Evolutionary conservation across 805 yeast genomes (phyloP).

Genomic region (Ogataea paradorogensis): DNA sequence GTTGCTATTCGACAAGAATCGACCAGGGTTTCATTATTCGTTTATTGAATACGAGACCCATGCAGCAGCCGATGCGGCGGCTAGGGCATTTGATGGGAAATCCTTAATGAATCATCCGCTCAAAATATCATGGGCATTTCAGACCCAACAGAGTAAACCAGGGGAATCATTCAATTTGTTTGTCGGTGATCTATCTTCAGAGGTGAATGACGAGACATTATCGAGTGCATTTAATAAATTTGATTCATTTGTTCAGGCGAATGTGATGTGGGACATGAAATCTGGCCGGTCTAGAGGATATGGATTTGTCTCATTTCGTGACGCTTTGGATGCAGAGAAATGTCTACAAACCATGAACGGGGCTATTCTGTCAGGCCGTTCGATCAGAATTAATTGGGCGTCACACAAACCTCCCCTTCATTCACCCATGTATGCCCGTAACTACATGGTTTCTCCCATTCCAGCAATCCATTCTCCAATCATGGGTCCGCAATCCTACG

Average conservation of each 20-base stretch:
- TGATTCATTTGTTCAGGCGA: slow-evolving; percentile 70
- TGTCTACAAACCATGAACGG: slow-evolving; percentile 79
- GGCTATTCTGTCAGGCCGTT: slow-evolving; percentile 64
- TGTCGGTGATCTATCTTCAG: slow-evolving; percentile 82
- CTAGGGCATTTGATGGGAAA: slow-evolving; percentile 55
- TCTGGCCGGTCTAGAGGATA: slow-evolving; percentile 89
- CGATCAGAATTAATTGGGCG: slow-evolving; percentile 87
- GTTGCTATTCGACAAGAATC: slow-evolving; percentile 72
- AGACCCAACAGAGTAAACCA: slow-evolving; percentile 64
- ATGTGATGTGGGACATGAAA: slow-evolving; percentile 97
- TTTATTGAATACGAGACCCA: slow-evolving; percentile 70
- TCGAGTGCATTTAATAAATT: slow-evolving; percentile 54
- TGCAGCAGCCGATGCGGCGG: slow-evolving; percentile 59
- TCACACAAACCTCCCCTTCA: slow-evolving; percentile 47
- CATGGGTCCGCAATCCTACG: slow-evolving; percentile 44
- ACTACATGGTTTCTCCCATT: slow-evolving; percentile 6
- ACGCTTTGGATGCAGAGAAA: slow-evolving; percentile 64
- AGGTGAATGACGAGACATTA: slow-evolving; percentile 75
- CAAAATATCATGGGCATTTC: slow-evolving; percentile 79
- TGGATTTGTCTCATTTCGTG: slow-evolving; percentile 79
- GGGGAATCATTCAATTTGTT: slow-evolving; percentile 65
- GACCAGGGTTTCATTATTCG: slow-evolving; percentile 73
- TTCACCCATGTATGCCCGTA: slow-evolving; percentile 7
- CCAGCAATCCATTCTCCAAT: slow-evolving; percentile 12
- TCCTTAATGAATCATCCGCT: slow-evolving; percentile 53